These are phyloP conservation scores for Penicillium cosmopolitanum DNA, from an alignment of 495 filamentous ascomycete genomes.

Conservation along the genomic window DNA sequence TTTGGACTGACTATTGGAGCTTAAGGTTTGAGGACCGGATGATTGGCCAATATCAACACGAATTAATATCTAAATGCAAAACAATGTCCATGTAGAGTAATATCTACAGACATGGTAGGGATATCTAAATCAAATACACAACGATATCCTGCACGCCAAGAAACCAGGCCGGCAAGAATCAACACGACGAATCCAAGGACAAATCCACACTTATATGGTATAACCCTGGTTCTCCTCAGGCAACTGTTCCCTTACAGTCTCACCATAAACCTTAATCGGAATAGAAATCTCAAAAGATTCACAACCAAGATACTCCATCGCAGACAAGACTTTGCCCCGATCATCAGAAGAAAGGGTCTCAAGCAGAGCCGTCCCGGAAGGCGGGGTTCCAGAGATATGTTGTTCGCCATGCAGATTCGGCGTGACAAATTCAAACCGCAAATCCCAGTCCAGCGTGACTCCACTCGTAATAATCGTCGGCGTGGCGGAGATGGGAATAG, in stretches of 20 bases:
- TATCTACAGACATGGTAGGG: conserved; percentile 10
- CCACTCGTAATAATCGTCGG: conserved; percentile 90
- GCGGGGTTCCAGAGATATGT: conserved; percentile 20
- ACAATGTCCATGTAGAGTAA: background rate
- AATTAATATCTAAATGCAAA: background rate
- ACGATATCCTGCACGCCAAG: conserved; percentile 8
- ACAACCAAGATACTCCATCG: conserved; percentile 74
- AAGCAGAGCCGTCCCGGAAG: conserved; percentile 48
- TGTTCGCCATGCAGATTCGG: conserved; percentile 44
- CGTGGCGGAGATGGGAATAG: conserved; percentile 78
- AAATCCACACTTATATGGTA: conserved; percentile 35
- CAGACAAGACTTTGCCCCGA: conserved; percentile 68
- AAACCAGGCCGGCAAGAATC: background rate
- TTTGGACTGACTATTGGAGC: no score
- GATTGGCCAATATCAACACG: no score
- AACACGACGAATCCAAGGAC: background rate
- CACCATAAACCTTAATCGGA: conserved; percentile 82
- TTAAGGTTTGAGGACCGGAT: no score
- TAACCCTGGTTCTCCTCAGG: conserved; percentile 53
- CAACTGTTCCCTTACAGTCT: conserved; percentile 51
- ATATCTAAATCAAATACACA: conserved; percentile 27
- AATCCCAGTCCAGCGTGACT: conserved; percentile 80
- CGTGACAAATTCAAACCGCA: conserved; percentile 88
- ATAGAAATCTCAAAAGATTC: conserved; percentile 91
- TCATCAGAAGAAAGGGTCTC: conserved; percentile 71